Evolutionary conservation across 2,329 filamentous ascomycete species (phyloP).

Genomic region (Arthroderma sp.): DNA sequence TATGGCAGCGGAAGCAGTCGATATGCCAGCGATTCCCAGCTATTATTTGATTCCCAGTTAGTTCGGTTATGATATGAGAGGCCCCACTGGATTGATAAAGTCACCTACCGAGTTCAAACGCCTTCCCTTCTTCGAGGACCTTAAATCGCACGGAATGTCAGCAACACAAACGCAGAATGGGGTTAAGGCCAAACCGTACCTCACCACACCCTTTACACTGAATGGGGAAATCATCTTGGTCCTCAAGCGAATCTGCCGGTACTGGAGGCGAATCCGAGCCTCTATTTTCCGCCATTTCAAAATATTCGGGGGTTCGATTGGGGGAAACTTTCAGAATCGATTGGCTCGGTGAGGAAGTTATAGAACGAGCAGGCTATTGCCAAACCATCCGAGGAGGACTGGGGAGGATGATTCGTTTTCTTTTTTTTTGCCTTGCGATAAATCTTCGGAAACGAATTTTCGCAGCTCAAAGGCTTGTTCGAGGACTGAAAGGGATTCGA

Average conservation of each 20-base stretch:
- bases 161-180: constrained; percentile 8
- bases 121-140: constrained; percentile 97
- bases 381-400: too few species aligned
- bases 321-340: too few species aligned
- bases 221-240: constrained; percentile 65
- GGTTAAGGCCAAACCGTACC: constrained; percentile 38
- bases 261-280: not conserved
- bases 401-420: too few species aligned
- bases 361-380: too few species aligned
- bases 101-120: constrained; percentile 79
- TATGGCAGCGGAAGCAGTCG: constrained; percentile 96
- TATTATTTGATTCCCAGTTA: constrained; percentile 28
- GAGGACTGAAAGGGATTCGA: too few species aligned
- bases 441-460: too few species aligned
- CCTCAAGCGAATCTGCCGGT: constrained; percentile 41
- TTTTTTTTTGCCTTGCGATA: too few species aligned
- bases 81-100: constrained; percentile 10
- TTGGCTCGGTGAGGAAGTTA: too few species aligned
- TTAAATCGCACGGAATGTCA: constrained; percentile 27
- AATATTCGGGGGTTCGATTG: too few species aligned
- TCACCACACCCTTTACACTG: constrained; percentile 90
- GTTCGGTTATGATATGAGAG: constrained; percentile 10
- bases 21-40: constrained; percentile 97
- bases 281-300: too few species aligned
- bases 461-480: too few species aligned